These are phyloP conservation scores for Filosporella fistucella DNA, from an alignment of 495 filamentous ascomycete species.

Conservation along the genomic window DNA sequence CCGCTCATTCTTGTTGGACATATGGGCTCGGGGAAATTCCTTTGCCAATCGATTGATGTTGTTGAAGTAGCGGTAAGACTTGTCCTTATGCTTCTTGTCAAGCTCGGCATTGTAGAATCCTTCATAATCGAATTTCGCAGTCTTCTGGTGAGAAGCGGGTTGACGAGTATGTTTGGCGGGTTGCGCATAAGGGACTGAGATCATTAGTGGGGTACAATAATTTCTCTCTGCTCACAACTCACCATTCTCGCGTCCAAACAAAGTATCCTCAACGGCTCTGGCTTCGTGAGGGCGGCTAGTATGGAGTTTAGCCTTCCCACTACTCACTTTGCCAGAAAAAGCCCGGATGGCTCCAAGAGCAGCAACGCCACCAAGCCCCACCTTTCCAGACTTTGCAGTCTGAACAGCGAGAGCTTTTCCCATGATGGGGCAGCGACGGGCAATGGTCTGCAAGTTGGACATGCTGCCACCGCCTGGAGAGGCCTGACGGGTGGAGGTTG, in stretches of 20 bases:
- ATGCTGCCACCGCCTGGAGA: slow-evolving; percentile 86
- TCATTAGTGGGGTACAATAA: slow-evolving; percentile 8
- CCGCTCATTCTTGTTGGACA: slow-evolving; percentile 74
- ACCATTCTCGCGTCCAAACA: slow-evolving; percentile 60
- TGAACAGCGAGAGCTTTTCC: slow-evolving; percentile 93
- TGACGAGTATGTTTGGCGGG: slow-evolving; percentile 15
- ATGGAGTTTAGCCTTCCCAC: slow-evolving; percentile 70
- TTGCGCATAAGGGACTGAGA: slow-evolving; percentile 13
- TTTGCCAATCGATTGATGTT: slow-evolving; percentile 98
- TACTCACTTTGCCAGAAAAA: slow-evolving; percentile 39
- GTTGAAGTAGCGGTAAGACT: slow-evolving; percentile 99
- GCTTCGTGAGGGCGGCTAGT: slow-evolving; percentile 71
- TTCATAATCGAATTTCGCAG: slow-evolving; percentile 78
- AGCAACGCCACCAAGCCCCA: slow-evolving; percentile 34
- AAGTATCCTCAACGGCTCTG: slow-evolving; percentile 57
- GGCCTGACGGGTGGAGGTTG: slow-evolving; percentile 61
- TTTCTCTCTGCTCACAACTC: slow-evolving; percentile 15
- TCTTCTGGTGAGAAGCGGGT: slow-evolving; percentile 17
- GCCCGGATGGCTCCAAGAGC: slow-evolving; percentile 39
- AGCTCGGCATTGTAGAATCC: slow-evolving; percentile 83
- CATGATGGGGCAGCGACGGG: slow-evolving; percentile 96
- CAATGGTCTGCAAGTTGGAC: slow-evolving; percentile 93
- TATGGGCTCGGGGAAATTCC: slow-evolving; percentile 94
- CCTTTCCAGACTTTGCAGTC: slow-evolving; percentile 52
- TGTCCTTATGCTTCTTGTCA: slow-evolving; percentile 99